phyloP scores from a whole-genome alignment of 2,329 filamentous ascomycete species.

The Colletotrichum abscissum region DNA sequence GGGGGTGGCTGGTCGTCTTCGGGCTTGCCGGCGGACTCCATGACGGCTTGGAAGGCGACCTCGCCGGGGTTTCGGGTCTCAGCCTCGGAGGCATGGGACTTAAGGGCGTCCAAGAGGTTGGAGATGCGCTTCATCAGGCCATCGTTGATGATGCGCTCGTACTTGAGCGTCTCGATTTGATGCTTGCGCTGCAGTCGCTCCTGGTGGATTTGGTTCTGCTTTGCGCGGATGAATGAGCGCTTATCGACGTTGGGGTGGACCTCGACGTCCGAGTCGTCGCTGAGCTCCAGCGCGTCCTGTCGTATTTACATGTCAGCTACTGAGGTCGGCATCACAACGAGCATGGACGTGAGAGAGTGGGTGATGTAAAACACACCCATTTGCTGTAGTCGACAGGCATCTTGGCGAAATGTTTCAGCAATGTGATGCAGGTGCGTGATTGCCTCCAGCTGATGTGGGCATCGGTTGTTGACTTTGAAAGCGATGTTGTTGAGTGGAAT shows the following conservation, averaged over 20 bases:
- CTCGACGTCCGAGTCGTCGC: conserved; percentile 97
- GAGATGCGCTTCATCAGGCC: conserved; percentile 88
- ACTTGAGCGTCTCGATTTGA: conserved; percentile 91
- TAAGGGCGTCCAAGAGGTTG: conserved; percentile 78
- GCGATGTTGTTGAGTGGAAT: conserved; percentile 29
- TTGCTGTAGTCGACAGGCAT: conserved; percentile 74
- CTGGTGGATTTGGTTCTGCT: conserved; percentile 96
- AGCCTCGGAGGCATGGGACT: conserved; percentile 77
- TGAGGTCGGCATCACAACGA: background rate
- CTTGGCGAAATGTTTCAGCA: conserved; percentile 37
- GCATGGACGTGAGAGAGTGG: background rate
- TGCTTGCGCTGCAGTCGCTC: conserved; percentile 86
- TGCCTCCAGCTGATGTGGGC: conserved; percentile 12
- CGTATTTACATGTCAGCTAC: conserved; percentile 18
- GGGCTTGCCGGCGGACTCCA: conserved; percentile 80
- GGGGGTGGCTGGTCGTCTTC: conserved; percentile 80
- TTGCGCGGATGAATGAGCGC: conserved; percentile 96
- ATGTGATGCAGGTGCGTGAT: conserved; percentile 12
- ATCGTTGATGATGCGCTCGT: conserved; percentile 93
- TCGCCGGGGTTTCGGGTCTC: conserved; percentile 77
- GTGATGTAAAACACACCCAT: conserved; percentile 63
- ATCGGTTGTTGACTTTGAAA: background rate
- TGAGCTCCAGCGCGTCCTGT: conserved; percentile 91
- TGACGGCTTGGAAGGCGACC: conserved; percentile 88
- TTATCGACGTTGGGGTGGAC: conserved; percentile 99